These are phyloP conservation scores for Cordyceps tenuipes DNA, from an alignment of 2,329 filamentous ascomycete genomes.

Conservation along the genomic window DNA sequence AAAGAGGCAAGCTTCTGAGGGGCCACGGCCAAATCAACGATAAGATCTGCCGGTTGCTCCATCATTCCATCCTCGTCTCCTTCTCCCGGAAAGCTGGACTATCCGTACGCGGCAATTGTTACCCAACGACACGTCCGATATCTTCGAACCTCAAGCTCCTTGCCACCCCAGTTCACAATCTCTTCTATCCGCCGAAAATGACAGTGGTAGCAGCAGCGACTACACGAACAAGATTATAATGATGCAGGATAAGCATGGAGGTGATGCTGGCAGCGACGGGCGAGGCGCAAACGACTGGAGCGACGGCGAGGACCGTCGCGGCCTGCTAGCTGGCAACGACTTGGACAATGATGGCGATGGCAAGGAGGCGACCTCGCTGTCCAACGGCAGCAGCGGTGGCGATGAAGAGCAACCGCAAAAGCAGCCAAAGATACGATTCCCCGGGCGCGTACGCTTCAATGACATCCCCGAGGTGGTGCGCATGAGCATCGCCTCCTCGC, in stretches of 20 bases:
- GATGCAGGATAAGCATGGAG: conserved; percentile 9
- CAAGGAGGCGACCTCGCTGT: not conserved
- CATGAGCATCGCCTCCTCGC: conserved; percentile 17
- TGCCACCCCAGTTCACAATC: too few relatives aligned
- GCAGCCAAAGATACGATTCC: conserved; percentile 28
- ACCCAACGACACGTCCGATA: not conserved
- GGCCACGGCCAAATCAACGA: not conserved
- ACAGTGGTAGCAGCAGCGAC: conserved; percentile 7
- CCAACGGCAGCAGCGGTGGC: not conserved
- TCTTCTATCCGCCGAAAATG: not conserved
- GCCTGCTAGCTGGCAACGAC: conserved; percentile 17
- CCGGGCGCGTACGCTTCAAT: conserved; percentile 70
- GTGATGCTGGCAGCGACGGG: not conserved
- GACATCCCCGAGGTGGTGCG: conserved; percentile 38
- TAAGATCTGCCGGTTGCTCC: not conserved
- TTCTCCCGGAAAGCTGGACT: not conserved
- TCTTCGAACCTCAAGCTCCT: not conserved
- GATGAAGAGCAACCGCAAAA: not conserved
- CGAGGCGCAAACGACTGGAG: conserved; percentile 3
- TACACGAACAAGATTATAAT: conserved; percentile 13
- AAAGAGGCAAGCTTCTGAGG: not conserved
- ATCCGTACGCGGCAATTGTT: not conserved
- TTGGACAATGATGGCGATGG: conserved; percentile 11
- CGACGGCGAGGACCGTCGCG: conserved; percentile 18
- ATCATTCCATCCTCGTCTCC: not conserved